Percentiles rank a stretch among this genome's conserved stretches.
Evolutionary conservation across 805 yeast genomes (phyloP).

Genomic region (Spathaspora arborariae): DNA sequence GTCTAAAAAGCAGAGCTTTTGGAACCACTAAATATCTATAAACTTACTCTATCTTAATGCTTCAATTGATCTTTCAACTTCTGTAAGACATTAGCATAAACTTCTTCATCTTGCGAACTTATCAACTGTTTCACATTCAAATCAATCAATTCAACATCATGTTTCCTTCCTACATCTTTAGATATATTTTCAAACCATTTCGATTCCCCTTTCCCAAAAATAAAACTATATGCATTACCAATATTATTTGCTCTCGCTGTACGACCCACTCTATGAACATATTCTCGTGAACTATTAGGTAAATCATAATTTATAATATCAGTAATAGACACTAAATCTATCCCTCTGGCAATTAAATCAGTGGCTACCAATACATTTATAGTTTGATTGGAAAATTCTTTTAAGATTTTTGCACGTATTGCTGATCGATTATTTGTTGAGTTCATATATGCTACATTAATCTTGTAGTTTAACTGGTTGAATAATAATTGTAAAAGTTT

Average conservation of each 20-base stretch:
- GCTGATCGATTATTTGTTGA: slow-evolving; percentile 51
- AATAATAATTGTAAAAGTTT: slow-evolving; percentile 50
- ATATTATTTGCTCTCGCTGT: slow-evolving; percentile 86
- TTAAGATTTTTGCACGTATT: slow-evolving; percentile 51
- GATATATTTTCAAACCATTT: slow-evolving; percentile 54
- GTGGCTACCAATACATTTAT: slow-evolving; percentile 67
- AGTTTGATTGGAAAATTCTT: slow-evolving; percentile 53
- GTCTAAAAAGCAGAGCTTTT: too few species aligned
- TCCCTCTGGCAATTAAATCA: slow-evolving; percentile 94
- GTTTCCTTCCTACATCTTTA: slow-evolving; percentile 45
- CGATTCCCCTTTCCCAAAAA: slow-evolving; percentile 76
- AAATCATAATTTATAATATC: slow-evolving; percentile 87
- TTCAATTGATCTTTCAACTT: slow-evolving; percentile 20
- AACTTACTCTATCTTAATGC: not conserved
- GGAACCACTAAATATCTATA: not conserved
- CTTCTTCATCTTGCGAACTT: slow-evolving; percentile 19
- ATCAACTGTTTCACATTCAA: slow-evolving; percentile 18
- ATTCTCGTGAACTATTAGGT: slow-evolving; percentile 85
- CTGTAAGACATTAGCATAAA: slow-evolving; percentile 23
- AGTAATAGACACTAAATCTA: slow-evolving; percentile 67
- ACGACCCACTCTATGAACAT: slow-evolving; percentile 94
- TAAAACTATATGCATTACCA: slow-evolving; percentile 73
- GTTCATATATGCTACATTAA: slow-evolving; percentile 46
- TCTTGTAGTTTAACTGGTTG: slow-evolving; percentile 13
- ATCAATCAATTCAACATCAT: slow-evolving; percentile 18